A percentile compares a stretch with the other conserved stretches of the same genome.
Evolutionary conservation across 208 protist species (phyloP).

Genomic region (Porcisia hertigi): DNA sequence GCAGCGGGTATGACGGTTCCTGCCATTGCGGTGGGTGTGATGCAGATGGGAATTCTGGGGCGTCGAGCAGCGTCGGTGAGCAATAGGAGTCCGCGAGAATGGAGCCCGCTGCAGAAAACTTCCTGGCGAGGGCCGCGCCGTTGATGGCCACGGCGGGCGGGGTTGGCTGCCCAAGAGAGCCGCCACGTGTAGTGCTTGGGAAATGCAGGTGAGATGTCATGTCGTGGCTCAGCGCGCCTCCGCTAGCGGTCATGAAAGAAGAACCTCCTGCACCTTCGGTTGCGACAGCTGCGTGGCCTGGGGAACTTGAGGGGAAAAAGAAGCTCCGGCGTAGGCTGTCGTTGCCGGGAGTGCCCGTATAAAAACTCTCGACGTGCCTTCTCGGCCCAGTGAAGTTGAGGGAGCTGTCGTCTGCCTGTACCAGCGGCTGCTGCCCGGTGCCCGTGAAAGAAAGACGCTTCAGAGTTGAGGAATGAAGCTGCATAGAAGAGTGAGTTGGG

Average conservation of each 20-base stretch:
- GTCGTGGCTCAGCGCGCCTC: background rate
- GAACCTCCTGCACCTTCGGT: background rate
- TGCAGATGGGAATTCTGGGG: background rate
- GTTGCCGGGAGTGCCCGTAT: constrained; percentile 29
- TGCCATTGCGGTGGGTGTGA: background rate
- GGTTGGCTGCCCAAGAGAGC: background rate
- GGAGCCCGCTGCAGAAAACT: background rate
- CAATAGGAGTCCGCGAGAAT: constrained; percentile 13
- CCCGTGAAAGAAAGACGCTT: background rate
- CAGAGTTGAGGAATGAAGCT: background rate
- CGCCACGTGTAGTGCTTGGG: background rate
- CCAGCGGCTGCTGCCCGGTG: background rate
- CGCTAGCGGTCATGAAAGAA: background rate
- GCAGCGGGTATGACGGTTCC: background rate
- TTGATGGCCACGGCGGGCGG: background rate
- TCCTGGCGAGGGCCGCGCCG: background rate
- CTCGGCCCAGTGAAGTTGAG: background rate
- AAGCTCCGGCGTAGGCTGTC: constrained; percentile 41
- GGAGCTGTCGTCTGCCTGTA: background rate
- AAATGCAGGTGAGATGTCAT: background rate
- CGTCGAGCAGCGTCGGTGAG: constrained; percentile 17
- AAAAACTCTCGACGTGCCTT: constrained; percentile 35
- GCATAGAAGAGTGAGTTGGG: background rate
- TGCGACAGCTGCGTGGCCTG: background rate
- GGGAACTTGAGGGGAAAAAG: constrained; percentile 24